These are phyloP conservation scores for Peziza echinospora DNA, from an alignment of 495 filamentous ascomycete species.

Conservation along the genomic window DNA sequence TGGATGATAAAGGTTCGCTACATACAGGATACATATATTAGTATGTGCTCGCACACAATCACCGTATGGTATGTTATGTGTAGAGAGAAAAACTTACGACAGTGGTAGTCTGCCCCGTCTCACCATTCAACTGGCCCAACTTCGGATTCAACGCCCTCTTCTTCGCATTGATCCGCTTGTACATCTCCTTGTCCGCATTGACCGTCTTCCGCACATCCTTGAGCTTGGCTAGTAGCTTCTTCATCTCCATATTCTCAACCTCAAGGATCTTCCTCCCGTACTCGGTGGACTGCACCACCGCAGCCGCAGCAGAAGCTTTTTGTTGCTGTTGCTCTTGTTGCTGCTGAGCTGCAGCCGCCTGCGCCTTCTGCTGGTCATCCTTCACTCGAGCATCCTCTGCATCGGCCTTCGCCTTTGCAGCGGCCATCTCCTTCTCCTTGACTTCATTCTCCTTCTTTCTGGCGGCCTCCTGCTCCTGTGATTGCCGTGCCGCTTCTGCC, in stretches of 20 bases:
- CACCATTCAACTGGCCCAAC: slow-evolving; percentile 17
- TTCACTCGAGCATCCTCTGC: not conserved
- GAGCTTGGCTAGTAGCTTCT: slow-evolving; percentile 12
- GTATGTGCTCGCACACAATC: not conserved
- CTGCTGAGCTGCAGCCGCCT: slow-evolving; percentile 7
- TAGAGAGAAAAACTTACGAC: slow-evolving; percentile 7
- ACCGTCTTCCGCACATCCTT: slow-evolving; percentile 14
- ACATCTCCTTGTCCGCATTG: slow-evolving; percentile 5
- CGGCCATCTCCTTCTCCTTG: slow-evolving; percentile 3
- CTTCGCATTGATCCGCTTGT: slow-evolving; percentile 12
- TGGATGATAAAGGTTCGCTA: slow-evolving; percentile 13
- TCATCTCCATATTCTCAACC: slow-evolving; percentile 8
- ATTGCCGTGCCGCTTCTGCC: slow-evolving; percentile 10
- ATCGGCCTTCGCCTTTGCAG: not conserved
- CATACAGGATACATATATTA: not conserved
- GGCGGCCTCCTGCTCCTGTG: slow-evolving; percentile 10
- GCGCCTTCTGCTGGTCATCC: not conserved
- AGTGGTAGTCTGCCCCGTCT: slow-evolving; percentile 12
- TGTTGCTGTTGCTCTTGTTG: slow-evolving; percentile 9
- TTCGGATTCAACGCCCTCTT: slow-evolving; percentile 16
- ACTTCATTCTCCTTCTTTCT: slow-evolving; percentile 4
- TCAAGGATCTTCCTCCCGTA: slow-evolving; percentile 12
- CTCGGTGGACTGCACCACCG: slow-evolving; percentile 7
- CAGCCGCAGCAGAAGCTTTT: slow-evolving; percentile 5
- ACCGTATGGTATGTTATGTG: not conserved